A percentile compares a stretch with the other conserved stretches of the same genome.
phyloP scores from a whole-genome alignment of 306 rosid species.

The Dryas alaskensis region DNA sequence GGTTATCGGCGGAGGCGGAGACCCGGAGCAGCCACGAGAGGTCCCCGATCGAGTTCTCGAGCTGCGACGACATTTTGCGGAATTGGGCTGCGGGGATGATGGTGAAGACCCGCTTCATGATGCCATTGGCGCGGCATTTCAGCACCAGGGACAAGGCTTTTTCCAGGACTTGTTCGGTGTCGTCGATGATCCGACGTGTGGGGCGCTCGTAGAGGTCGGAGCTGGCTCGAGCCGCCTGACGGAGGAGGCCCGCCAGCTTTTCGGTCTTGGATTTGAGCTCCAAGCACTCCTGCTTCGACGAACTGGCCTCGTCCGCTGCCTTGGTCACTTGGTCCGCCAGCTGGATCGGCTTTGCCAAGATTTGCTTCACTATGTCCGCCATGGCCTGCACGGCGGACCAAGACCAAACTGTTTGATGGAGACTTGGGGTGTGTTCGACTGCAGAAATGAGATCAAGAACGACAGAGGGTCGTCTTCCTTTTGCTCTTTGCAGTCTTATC shows the following conservation, averaged over 20 bases:
- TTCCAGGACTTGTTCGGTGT: constrained; percentile 69
- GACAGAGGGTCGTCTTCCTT: neutral
- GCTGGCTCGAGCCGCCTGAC: constrained; percentile 83
- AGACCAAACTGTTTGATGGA: neutral
- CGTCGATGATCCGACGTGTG: constrained; percentile 71
- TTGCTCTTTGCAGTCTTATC: neutral
- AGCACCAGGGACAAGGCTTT: constrained; percentile 55
- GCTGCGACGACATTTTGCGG: constrained; percentile 58
- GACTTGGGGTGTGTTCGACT: too few species aligned
- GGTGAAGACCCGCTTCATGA: constrained; percentile 76
- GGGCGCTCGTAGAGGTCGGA: constrained; percentile 91
- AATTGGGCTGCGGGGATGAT: constrained; percentile 69
- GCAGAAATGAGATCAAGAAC: constrained; percentile 21
- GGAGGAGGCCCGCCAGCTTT: constrained; percentile 70
- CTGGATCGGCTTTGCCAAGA: constrained; percentile 74
- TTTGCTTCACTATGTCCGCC: constrained; percentile 80
- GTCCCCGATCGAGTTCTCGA: constrained; percentile 80
- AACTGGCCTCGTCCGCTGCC: constrained; percentile 66
- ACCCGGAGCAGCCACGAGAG: constrained; percentile 91
- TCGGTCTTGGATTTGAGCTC: constrained; percentile 78
- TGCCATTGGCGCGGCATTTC: constrained; percentile 67
- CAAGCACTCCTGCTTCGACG: constrained; percentile 60
- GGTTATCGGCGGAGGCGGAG: constrained; percentile 65
- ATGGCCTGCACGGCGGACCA: constrained; percentile 41
- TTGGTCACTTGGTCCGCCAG: constrained; percentile 71